Conservation (phyloP, 257 asterid species). For the Penstemon newberryi region DNA sequence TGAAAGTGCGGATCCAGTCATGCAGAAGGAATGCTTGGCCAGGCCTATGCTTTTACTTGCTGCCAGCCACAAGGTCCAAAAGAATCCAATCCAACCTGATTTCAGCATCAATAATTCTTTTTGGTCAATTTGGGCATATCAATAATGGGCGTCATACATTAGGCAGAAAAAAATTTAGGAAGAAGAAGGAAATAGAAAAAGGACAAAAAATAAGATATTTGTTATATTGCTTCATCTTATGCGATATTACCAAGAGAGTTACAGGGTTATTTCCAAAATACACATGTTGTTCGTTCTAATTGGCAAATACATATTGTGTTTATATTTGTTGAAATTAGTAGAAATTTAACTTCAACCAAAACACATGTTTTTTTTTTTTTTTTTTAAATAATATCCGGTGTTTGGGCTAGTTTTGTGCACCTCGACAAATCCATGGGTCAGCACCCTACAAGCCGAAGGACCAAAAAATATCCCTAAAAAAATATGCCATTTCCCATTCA, state of each 20-base stretch:
- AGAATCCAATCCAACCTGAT: conserved; percentile 87
- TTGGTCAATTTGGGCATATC: too few relatives aligned
- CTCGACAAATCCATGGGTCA: too few relatives aligned
- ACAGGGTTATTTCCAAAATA: neutral
- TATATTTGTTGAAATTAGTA: too few relatives aligned
- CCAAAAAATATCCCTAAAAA: too few relatives aligned
- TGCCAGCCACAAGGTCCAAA: conserved; percentile 57
- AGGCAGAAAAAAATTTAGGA: neutral
- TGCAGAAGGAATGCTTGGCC: conserved; percentile 53
- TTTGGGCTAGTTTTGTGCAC: too few relatives aligned
- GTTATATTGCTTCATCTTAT: neutral
- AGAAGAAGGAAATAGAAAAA: neutral
- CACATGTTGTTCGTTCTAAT: neutral
- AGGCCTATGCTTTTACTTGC: conserved; percentile 47
- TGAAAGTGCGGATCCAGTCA: conserved; percentile 66
- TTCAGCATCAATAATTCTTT: neutral
- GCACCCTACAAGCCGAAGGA: too few relatives aligned
- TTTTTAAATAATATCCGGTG: too few relatives aligned
- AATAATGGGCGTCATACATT: neutral
- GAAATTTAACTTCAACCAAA: too few relatives aligned
- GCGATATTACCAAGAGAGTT: neutral
- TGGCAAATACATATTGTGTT: too few relatives aligned
- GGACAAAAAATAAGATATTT: neutral
- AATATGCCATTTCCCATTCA: too few relatives aligned
- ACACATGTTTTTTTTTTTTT: too few relatives aligned